Base-by-base conservation (phyloP, 352 stramenopile genomes). In the Phytopythium chamaehyphon region DNA sequence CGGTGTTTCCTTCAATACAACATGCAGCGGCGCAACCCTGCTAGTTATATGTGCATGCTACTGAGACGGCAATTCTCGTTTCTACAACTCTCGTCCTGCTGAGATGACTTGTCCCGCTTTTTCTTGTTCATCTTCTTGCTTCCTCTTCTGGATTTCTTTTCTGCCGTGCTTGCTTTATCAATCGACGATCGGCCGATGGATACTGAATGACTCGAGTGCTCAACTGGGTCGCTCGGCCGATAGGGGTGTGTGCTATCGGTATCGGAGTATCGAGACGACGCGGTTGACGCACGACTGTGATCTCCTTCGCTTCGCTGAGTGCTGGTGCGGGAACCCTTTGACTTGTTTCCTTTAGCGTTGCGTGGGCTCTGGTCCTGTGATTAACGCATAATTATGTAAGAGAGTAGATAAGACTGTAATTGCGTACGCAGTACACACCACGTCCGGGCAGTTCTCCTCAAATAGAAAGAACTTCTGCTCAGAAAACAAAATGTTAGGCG, bases 391-490 rank as follows among this genome's bases (percentile, higher is more conserved):
- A 42, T 42, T 8, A 33, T 33, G 28, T n/a, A 33, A 33, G 28
- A 33, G 28, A 33, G 9, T 9, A 10, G 5, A 33, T 10, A 9
- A 9, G 9, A 15, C 23, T 2, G 23, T n/a, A 14, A 24, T 2
- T 16, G 36, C n/a, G n/a, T n/a, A n/a, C 37, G 15, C 15, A 42
- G 15, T 33, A 71, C 70, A 48, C 55, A 89, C 78, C 64, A 79
- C 69, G 22, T 78, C 54, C 19, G 76, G 60, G 49, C 78, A 89
- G 62, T 89, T 64, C 22, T 72, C 62, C 31, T 86, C 78, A 45
- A 89, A 86, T n/a, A 43, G 45, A 43, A 87, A 73, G 53, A 89
- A 87, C 38, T 35, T 48, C 71, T 85, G 49, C 1, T n/a, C 16
- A 49, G n/a, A n/a, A n/a, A n/a, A 14, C 36, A 39, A 16, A 36